Base-by-base conservation (phyloP, 2,329 filamentous ascomycete species). In the Lecanosticta acicola region DNA sequence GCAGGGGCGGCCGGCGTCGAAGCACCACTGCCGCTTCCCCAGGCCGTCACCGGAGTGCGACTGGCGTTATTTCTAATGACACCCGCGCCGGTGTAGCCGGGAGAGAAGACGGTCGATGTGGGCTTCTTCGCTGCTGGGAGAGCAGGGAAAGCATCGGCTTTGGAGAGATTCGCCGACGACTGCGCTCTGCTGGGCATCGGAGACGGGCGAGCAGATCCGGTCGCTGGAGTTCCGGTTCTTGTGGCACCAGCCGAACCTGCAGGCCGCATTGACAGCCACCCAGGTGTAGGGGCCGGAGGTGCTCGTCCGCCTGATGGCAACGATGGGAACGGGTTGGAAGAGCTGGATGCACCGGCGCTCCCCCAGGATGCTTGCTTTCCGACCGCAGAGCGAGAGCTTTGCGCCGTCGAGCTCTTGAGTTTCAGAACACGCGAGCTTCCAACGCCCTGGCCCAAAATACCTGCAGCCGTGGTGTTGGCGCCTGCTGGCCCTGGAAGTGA, bases 41-140 rank as follows among this genome's bases (percentile, higher is more conserved):
- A 73, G 10, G 68, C 66, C 54, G 64, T 71, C 19, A 62, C 62
- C 26, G 64, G 58, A 36, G 66, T 65, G 37, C 62, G 66, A 43
- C 63, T 62, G 48, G 66, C 51, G 41, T 69, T 68, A 52, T 66
- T 65, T 48, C 71, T 67, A 55, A 71, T 66, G 32, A 68, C 68
- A 35, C 69, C 71, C 26, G 64, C 59, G 4, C 72, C 71, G 19
- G 63, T 69, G 57, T 74, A 75, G 3, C 73, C 73, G 3, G 73
- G 73, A 24, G 66, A 71, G 61, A 74, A 75, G 29, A 74, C 67
- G 8, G 77, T 73, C 26, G 74, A 76, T 33, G 74, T 78, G 3
- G 79, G 79, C 58, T 82, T 96, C 0, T 85, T 77, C 1, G 88
- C 89, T 0, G 81, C 75, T 0, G 90, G 90, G 1, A 96, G 75